phyloP scores from a whole-genome alignment of 768 basidiomycete genomes.

The Imleria badia region DNA sequence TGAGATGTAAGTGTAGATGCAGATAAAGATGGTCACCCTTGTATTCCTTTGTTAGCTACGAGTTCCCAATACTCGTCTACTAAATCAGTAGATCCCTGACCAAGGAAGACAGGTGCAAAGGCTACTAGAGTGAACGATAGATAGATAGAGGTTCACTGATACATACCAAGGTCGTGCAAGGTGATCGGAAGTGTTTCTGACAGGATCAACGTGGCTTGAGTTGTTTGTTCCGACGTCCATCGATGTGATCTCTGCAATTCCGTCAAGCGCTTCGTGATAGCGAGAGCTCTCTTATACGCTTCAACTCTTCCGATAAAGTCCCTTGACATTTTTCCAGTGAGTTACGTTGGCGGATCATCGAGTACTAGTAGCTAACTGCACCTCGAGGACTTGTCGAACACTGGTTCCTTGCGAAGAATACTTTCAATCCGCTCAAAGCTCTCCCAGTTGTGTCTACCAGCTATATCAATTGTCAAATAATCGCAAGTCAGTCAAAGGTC shows the following conservation, averaged over 20 bases:
- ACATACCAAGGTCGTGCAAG: conserved; percentile 38
- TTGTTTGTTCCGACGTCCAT: conserved; percentile 52
- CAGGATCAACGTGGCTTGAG: conserved; percentile 44
- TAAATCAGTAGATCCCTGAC: conserved; percentile 58
- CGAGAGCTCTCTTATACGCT: conserved; percentile 52
- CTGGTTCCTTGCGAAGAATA: conserved; percentile 51
- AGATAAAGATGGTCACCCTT: conserved; percentile 39
- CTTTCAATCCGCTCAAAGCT: conserved; percentile 43
- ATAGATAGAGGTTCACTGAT: conserved; percentile 21
- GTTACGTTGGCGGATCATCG: background rate
- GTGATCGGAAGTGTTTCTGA: conserved; percentile 55
- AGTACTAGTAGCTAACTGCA: conserved; percentile 21
- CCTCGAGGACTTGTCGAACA: conserved; percentile 61
- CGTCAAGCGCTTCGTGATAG: conserved; percentile 53
- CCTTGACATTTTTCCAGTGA: conserved; percentile 32
- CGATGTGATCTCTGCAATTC: conserved; percentile 55
- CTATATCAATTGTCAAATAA: conserved; percentile 32
- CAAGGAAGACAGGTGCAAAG: conserved; percentile 66
- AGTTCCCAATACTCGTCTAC: conserved; percentile 51
- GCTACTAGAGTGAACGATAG: conserved; percentile 29
- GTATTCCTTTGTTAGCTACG: conserved; percentile 53
- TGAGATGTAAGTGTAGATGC: background rate
- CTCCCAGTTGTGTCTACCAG: conserved; percentile 50
- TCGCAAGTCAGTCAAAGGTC: background rate
- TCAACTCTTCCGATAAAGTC: conserved; percentile 60